phyloP scores from a whole-genome alignment of 192 early-diverging fungal genomes.

The Coemansia sp. region DNA sequence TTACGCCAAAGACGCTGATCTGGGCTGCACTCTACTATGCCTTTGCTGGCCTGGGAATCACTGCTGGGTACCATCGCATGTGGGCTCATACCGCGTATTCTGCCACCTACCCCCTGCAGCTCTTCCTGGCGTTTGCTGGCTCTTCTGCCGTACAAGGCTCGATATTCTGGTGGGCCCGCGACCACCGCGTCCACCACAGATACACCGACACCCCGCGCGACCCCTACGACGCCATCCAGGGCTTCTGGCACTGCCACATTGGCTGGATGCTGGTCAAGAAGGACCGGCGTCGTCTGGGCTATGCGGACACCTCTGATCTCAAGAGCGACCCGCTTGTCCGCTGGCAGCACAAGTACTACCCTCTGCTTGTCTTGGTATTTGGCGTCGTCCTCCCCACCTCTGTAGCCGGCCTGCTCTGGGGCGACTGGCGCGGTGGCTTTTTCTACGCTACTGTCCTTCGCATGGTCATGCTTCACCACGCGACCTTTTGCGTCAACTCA shows the following conservation, averaged over 20 bases:
- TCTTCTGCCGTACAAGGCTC: conserved; percentile 78
- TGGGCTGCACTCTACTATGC: conserved; percentile 37
- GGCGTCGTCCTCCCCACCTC: conserved; percentile 76
- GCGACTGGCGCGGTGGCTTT: conserved; percentile 79
- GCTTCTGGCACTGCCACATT: conserved; percentile 78
- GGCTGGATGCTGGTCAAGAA: conserved; percentile 86
- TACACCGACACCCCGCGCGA: conserved; percentile 84
- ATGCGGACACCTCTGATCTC: conserved; percentile 79
- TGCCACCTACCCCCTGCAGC: conserved; percentile 60
- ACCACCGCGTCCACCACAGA: conserved; percentile 84
- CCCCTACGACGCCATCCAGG: conserved; percentile 76
- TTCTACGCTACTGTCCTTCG: conserved; percentile 72
- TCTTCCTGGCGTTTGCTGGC: conserved; percentile 63
- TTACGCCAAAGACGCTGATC: conserved; percentile 68
- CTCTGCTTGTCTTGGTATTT: conserved; percentile 65
- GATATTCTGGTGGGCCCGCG: conserved; percentile 82
- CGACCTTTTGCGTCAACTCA: conserved; percentile 85
- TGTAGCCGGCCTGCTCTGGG: conserved; percentile 83
- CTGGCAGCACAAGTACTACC: conserved; percentile 79
- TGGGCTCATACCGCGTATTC: conserved; percentile 79
- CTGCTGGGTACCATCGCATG: conserved; percentile 78
- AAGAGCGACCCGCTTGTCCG: conserved; percentile 67
- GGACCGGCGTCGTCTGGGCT: conserved; percentile 67
- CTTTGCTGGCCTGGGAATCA: conserved; percentile 40
- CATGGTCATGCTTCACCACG: conserved; percentile 78